A percentile compares a stretch with the other conserved stretches of the same genome.
phyloP scores from a whole-genome alignment of 2,329 filamentous ascomycete species.

The Bretziella fagacearum region DNA sequence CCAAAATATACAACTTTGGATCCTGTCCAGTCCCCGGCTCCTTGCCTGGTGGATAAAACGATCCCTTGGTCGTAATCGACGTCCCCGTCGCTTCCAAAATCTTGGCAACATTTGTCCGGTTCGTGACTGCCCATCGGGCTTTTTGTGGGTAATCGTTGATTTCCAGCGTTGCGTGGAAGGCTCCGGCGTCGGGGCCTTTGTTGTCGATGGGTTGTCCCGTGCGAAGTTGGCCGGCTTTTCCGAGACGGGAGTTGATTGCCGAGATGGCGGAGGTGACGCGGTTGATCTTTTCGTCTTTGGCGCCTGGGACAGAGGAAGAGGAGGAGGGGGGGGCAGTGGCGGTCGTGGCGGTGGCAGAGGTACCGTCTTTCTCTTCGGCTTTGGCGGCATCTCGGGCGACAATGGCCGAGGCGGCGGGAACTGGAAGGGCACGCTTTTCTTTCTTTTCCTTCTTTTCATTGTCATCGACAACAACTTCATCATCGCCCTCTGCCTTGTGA shows the following conservation, averaged over 20 bases:
- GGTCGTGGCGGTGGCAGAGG: constrained; percentile 16
- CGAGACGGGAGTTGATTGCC: constrained; percentile 78
- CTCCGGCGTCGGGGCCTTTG: constrained; percentile 90
- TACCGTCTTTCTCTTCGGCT: constrained; percentile 21
- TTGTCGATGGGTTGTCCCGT: constrained; percentile 94
- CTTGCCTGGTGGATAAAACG: constrained; percentile 69
- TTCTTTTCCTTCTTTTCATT: constrained; percentile 62
- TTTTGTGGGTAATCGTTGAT: constrained; percentile 99
- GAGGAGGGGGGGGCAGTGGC: constrained; percentile 15
- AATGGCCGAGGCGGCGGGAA: constrained; percentile 48
- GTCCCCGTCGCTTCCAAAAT: constrained; percentile 89
- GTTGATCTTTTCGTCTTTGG: constrained; percentile 50
- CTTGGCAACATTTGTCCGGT: constrained; percentile 95
- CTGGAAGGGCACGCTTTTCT: constrained; percentile 47
- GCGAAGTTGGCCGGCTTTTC: constrained; percentile 74
- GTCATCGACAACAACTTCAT: constrained; percentile 60
- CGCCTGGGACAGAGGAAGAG: too few relatives aligned
- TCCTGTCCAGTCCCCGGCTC: constrained; percentile 57
- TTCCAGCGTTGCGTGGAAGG: constrained; percentile 90
- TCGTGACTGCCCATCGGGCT: constrained; percentile 95
- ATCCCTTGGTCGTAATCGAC: constrained; percentile 94
- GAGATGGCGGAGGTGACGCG: constrained; percentile 81
- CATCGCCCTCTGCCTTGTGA: constrained; percentile 72
- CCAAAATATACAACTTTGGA: constrained; percentile 94
- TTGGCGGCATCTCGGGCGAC: constrained; percentile 35